Conservation (phyloP, 352 stramenopile genomes). For the Phytophthora vignae region DNA sequence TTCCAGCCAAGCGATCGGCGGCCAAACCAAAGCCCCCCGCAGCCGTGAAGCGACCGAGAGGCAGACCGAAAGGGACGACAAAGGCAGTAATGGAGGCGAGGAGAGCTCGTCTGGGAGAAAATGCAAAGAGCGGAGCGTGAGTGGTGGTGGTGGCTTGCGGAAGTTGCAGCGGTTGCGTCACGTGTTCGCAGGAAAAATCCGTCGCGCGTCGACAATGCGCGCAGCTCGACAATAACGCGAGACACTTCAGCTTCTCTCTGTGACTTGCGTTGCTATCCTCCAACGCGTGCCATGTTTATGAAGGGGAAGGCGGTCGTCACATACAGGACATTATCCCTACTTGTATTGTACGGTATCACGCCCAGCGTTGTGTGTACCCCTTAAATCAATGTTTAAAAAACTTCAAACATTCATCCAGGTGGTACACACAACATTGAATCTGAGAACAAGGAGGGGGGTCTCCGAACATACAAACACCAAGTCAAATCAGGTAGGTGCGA, state of each 20-base stretch:
- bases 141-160: neutral
- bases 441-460: slow-evolving; percentile 25
- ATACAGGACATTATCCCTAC: too few species aligned
- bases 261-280: slow-evolving; percentile 6
- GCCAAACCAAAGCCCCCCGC: slow-evolving; percentile 11
- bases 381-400: too few species aligned
- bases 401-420: too few species aligned
- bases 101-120: slow-evolving; percentile 19
- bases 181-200: slow-evolving; percentile 8
- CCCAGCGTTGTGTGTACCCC: too few species aligned
- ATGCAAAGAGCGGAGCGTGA: slow-evolving; percentile 9
- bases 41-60: slow-evolving; percentile 19
- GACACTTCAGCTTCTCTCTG: neutral
- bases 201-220: slow-evolving; percentile 8
- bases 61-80: slow-evolving; percentile 33
- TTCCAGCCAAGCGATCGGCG: slow-evolving; percentile 12
- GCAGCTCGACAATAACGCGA: slow-evolving; percentile 17
- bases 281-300: slow-evolving; percentile 18
- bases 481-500: slow-evolving; percentile 32
- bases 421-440: too few species aligned
- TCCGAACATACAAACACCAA: slow-evolving; percentile 50
- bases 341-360: too few species aligned
- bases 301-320: neutral
- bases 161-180: neutral
- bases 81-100: slow-evolving; percentile 31